Conservation (phyloP, 2,329 filamentous ascomycete genomes). For the Colletotrichum musae region DNA sequence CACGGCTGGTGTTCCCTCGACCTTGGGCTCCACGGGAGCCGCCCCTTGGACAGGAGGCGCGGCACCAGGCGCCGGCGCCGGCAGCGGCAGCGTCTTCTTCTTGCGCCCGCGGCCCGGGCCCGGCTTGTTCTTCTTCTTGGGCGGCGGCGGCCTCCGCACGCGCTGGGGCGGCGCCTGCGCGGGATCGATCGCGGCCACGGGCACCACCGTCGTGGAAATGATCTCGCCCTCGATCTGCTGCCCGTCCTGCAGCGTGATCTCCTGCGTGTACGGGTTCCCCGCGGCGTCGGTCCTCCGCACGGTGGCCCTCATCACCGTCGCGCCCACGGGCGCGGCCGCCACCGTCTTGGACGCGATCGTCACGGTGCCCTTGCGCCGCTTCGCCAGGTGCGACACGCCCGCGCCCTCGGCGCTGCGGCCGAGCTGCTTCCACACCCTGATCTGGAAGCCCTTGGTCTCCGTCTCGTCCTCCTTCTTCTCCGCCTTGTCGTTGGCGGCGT, state of each 20-base stretch:
- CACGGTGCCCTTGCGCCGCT: slow-evolving; percentile 73
- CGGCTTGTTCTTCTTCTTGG: slow-evolving; percentile 84
- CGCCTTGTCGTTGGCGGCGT: slow-evolving; percentile 63
- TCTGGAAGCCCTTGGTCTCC: slow-evolving; percentile 65
- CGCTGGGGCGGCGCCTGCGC: slow-evolving; percentile 57
- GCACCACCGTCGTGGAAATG: slow-evolving; percentile 71
- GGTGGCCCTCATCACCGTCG: slow-evolving; percentile 81
- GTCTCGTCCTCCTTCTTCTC: slow-evolving; percentile 77
- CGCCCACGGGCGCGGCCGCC: slow-evolving; percentile 58
- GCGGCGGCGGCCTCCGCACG: slow-evolving; percentile 79
- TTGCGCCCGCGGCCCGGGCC: slow-evolving; percentile 83
- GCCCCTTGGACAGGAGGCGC: slow-evolving; percentile 51
- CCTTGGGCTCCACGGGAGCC: slow-evolving; percentile 32
- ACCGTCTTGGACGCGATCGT: slow-evolving; percentile 68
- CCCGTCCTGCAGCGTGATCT: slow-evolving; percentile 85
- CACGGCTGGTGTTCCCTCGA: slow-evolving; percentile 32
- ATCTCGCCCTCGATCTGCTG: slow-evolving; percentile 88
- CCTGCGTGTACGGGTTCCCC: slow-evolving; percentile 87
- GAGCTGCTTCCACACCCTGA: slow-evolving; percentile 74
- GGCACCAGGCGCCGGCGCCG: slow-evolving; percentile 53
- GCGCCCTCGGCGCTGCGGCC: slow-evolving; percentile 70
- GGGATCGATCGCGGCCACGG: slow-evolving; percentile 69
- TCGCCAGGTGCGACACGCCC: slow-evolving; percentile 69
- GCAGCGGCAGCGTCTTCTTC: slow-evolving; percentile 75
- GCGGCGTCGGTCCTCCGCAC: slow-evolving; percentile 83